Evolutionary conservation across 2,329 filamentous ascomycete species (phyloP).

Genomic region (Pseudopithomyces chartarum): DNA sequence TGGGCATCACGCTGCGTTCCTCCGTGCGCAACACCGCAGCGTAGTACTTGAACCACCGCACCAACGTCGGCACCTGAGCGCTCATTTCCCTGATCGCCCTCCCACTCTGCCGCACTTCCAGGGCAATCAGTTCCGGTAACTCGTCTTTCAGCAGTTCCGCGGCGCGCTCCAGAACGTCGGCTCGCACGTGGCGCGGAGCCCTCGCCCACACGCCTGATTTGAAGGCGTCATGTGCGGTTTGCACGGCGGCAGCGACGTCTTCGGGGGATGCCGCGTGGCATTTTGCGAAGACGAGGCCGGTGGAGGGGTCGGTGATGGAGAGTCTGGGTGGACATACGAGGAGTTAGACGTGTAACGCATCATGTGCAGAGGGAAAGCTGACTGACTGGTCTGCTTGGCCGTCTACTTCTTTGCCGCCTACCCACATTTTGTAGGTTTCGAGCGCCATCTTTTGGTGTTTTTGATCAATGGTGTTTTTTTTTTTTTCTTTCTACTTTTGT

Average conservation of each 20-base stretch:
- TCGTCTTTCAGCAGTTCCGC: slow-evolving; percentile 59
- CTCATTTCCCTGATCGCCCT: slow-evolving; percentile 72
- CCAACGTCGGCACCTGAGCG: slow-evolving; percentile 68
- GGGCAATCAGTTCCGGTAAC: slow-evolving; percentile 62
- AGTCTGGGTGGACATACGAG: slow-evolving; percentile 47
- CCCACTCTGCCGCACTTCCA: slow-evolving; percentile 72
- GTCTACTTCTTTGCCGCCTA: slow-evolving; percentile 47
- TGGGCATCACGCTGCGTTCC: slow-evolving; percentile 69
- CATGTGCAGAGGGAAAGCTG: slow-evolving; percentile 18
- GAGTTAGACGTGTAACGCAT: slow-evolving; percentile 14
- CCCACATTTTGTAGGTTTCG: slow-evolving; percentile 45
- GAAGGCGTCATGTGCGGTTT: slow-evolving; percentile 54
- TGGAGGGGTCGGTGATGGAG: slow-evolving; percentile 59
- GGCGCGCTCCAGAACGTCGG: slow-evolving; percentile 65
- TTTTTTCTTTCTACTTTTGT: too few species aligned
- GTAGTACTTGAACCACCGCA: slow-evolving; percentile 75
- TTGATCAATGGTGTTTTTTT: too few species aligned
- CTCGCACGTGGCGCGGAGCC: slow-evolving; percentile 61
- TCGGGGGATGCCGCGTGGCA: slow-evolving; percentile 55
- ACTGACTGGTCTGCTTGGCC: slow-evolving; percentile 56
- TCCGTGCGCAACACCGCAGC: slow-evolving; percentile 70
- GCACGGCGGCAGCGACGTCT: slow-evolving; percentile 52
- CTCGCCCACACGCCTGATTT: slow-evolving; percentile 62
- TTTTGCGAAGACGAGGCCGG: slow-evolving; percentile 57
- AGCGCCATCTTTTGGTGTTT: slow-evolving; percentile 2